Percentiles rank a stretch among this genome's conserved stretches.
These are phyloP conservation scores for Cordyceps cicadae DNA, from an alignment of 2,329 filamentous ascomycete species.

Conservation along the genomic window DNA sequence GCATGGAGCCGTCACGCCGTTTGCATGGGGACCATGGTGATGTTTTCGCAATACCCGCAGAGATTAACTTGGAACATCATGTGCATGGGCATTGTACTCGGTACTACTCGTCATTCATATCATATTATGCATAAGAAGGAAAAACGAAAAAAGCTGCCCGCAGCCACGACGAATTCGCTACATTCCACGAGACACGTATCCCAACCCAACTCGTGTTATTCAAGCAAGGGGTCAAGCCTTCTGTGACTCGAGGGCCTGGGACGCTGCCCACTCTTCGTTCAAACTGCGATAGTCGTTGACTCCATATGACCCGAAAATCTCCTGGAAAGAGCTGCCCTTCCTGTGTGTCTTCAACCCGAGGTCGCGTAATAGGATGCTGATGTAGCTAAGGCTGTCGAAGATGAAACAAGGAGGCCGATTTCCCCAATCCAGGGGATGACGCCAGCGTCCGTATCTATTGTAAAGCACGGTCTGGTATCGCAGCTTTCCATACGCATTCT, in stretches of 20 bases:
- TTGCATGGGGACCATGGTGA: not conserved
- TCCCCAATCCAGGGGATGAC: slow-evolving; percentile 62
- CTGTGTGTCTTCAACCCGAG: slow-evolving; percentile 48
- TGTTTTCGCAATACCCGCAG: not conserved
- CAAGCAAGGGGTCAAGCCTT: too few relatives aligned
- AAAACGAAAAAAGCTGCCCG: too few relatives aligned
- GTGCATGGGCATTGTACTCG: not conserved
- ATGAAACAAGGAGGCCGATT: slow-evolving; percentile 55
- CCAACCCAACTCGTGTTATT: not conserved
- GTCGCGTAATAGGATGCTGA: slow-evolving; percentile 59
- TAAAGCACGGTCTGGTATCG: slow-evolving; percentile 53
- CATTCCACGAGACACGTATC: not conserved
- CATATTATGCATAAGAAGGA: too few relatives aligned
- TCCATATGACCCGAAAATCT: slow-evolving; percentile 46
- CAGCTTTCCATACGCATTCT: slow-evolving; percentile 30
- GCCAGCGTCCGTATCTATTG: slow-evolving; percentile 59
- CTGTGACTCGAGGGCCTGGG: not conserved
- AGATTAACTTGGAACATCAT: not conserved
- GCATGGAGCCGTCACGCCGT: not conserved
- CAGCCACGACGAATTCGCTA: not conserved
- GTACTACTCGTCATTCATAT: not conserved
- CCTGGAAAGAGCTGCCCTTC: slow-evolving; percentile 41
- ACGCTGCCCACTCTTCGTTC: slow-evolving; percentile 2
- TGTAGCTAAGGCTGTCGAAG: slow-evolving; percentile 64
- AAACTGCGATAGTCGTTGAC: slow-evolving; percentile 41